Evolutionary conservation across 169 alveolate genomes (phyloP).

Genomic region (Cryptosporidium meleagridis): DNA sequence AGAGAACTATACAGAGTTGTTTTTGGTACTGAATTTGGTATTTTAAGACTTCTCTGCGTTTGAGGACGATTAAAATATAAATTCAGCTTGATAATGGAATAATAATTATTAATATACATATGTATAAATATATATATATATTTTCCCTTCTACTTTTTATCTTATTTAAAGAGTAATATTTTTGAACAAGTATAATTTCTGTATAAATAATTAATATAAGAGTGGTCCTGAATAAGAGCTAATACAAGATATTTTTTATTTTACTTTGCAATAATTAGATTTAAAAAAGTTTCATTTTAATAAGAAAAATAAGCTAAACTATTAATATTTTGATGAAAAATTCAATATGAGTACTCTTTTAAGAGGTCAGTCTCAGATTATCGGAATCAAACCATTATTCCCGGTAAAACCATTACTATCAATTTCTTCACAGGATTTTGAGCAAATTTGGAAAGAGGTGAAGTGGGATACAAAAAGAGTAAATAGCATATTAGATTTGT

Average conservation of each 20-base stretch:
- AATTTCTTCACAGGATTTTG: constrained; percentile 44
- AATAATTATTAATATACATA: neutral
- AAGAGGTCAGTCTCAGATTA: constrained; percentile 26
- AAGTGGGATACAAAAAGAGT: constrained; percentile 65
- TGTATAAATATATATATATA: too few relatives aligned
- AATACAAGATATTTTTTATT: too few relatives aligned
- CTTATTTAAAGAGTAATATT: neutral
- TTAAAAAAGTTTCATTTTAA: neutral
- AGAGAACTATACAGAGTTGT: neutral
- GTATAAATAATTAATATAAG: neutral
- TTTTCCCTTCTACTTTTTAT: neutral
- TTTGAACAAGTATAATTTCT: neutral
- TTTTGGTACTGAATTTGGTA: neutral
- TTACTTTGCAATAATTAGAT: neutral
- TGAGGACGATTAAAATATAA: neutral
- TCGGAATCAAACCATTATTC: neutral
- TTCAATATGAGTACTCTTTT: neutral
- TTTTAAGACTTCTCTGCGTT: neutral
- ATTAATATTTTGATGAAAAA: neutral
- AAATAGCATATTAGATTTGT: constrained; percentile 26
- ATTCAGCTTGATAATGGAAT: neutral
- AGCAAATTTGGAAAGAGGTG: constrained; percentile 63
- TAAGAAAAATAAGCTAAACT: neutral
- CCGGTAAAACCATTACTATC: constrained; percentile 12
- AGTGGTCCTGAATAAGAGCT: neutral